These are phyloP conservation scores for Lyophyllum atratum DNA, from an alignment of 768 basidiomycete genomes.

Conservation along the genomic window DNA sequence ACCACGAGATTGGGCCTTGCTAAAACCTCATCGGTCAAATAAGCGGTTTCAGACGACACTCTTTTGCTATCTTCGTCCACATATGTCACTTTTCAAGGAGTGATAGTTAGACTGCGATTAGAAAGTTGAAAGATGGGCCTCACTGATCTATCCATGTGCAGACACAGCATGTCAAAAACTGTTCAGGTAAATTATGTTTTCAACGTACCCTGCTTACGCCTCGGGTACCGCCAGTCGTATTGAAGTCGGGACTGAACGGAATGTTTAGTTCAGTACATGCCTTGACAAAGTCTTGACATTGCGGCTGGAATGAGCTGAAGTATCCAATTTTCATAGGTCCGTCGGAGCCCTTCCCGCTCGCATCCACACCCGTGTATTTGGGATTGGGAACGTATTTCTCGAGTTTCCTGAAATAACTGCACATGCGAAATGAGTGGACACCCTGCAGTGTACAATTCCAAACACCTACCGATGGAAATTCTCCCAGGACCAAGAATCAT, in stretches of 20 bases:
- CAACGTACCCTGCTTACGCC: constrained; percentile 55
- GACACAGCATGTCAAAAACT: not conserved
- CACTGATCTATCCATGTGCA: constrained; percentile 27
- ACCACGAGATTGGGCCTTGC: constrained; percentile 63
- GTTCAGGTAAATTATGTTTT: not conserved
- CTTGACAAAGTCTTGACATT: constrained; percentile 48
- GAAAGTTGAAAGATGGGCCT: constrained; percentile 3
- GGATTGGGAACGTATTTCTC: constrained; percentile 54
- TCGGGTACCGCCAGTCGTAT: constrained; percentile 50
- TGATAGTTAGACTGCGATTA: not conserved
- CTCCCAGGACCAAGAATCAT: constrained; percentile 61
- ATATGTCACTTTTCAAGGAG: constrained; percentile 57
- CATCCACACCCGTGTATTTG: constrained; percentile 48
- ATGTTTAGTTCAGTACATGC: constrained; percentile 54
- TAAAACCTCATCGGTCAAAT: constrained; percentile 61
- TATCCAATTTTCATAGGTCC: constrained; percentile 62
- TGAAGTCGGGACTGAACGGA: constrained; percentile 56
- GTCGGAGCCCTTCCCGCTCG: constrained; percentile 41
- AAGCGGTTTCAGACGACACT: constrained; percentile 62
- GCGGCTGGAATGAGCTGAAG: constrained; percentile 38
- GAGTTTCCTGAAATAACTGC: constrained; percentile 69
- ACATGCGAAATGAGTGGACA: not conserved
- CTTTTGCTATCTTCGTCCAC: constrained; percentile 51
- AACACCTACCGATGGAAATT: constrained; percentile 48
- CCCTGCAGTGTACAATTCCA: not conserved